A percentile compares a stretch with the other conserved stretches of the same genome.
Conservation (phyloP, 176 grass and related monocot genomes). For the Paspalum vaginatum region DNA sequence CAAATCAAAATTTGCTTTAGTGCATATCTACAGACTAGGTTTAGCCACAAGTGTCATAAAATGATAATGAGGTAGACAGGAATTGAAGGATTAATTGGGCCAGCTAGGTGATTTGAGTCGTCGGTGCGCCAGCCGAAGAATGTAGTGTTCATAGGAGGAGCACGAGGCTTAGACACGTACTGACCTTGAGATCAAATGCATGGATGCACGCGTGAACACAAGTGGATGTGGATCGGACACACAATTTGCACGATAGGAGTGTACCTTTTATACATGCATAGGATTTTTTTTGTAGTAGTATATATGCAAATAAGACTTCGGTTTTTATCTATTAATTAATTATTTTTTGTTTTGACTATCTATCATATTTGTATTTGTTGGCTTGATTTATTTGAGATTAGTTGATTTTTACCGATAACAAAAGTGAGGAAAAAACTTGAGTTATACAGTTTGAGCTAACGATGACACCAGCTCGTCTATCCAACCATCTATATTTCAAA, state of each 20-base stretch:
- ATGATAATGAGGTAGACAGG: slow-evolving; percentile 3
- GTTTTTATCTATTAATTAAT: background rate
- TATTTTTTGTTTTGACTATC: too few relatives aligned
- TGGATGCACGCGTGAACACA: background rate
- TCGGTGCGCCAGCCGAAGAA: background rate
- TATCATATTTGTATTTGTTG: too few relatives aligned
- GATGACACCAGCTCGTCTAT: too few relatives aligned
- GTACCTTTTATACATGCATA: background rate
- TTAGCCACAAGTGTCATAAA: background rate
- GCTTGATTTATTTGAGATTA: too few relatives aligned
- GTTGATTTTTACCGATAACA: too few relatives aligned
- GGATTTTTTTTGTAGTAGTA: too few relatives aligned
- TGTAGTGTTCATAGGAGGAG: background rate
- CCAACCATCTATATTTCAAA: too few relatives aligned
- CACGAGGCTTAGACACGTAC: background rate
- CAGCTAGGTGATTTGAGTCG: background rate
- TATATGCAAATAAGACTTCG: background rate
- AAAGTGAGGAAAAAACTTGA: too few relatives aligned
- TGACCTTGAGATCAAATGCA: background rate
- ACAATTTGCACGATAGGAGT: background rate
- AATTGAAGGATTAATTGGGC: slow-evolving; percentile 24
- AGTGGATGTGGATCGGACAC: background rate
- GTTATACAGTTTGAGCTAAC: too few relatives aligned
- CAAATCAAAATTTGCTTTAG: background rate
- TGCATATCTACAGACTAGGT: background rate